Evolutionary conservation across 2,329 filamentous ascomycete species (phyloP).

Genomic region (Alternaria rosae): DNA sequence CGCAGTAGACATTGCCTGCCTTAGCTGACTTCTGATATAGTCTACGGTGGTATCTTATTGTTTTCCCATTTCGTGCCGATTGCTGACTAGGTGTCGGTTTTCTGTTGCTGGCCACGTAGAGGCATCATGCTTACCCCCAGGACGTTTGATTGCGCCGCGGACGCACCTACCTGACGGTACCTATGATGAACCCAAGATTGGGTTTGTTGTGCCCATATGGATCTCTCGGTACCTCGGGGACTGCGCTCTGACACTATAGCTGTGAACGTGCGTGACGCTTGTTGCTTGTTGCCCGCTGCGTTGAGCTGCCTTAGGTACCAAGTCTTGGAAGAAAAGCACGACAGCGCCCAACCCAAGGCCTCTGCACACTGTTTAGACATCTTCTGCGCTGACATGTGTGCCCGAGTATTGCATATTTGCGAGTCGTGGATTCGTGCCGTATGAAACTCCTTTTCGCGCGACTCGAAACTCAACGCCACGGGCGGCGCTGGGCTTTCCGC

Average conservation of each 20-base stretch:
- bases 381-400: neutral
- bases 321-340: neutral
- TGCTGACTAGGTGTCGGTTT: neutral
- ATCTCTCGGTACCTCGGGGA: neutral
- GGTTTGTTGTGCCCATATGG: neutral
- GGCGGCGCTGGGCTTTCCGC: slow-evolving; percentile 4
- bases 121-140: neutral
- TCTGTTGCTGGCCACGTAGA: neutral
- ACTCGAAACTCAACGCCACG: slow-evolving; percentile 2
- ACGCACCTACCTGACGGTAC: neutral
- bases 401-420: neutral
- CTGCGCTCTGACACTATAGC: neutral
- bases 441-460: neutral
- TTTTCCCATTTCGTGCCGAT: neutral
- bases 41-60: neutral
- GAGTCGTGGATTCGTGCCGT: neutral
- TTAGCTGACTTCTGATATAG: neutral
- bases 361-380: neutral
- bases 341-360: slow-evolving; percentile 3
- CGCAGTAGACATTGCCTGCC: neutral
- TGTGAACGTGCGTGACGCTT: neutral
- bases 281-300: neutral
- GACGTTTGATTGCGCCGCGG: neutral
- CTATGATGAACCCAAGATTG: neutral
- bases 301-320: neutral